A percentile compares a stretch with the other conserved stretches of the same genome.
Conservation (phyloP, 1,139 yeast species). For the Pichia sp. region DNA sequence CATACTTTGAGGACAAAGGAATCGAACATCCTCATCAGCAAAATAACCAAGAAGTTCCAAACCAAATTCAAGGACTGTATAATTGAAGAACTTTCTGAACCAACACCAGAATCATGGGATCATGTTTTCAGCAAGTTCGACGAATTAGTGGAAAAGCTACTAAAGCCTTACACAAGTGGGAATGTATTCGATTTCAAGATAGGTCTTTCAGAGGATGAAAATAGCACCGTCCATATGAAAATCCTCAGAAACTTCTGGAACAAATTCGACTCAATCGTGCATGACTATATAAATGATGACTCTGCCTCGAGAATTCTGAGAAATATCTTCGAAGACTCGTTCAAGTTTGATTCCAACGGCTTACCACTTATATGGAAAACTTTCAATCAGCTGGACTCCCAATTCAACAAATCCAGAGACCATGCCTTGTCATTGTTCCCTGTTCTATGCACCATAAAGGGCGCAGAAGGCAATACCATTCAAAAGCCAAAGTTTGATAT, state of each 20-base stretch:
- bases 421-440: slow-evolving; percentile 57
- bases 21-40: slow-evolving; percentile 37
- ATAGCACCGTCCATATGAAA: slow-evolving; percentile 38
- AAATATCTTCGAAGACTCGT: slow-evolving; percentile 73
- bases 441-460: slow-evolving; percentile 43
- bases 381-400: slow-evolving; percentile 64
- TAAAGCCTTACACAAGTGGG: slow-evolving; percentile 20
- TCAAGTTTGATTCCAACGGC: slow-evolving; percentile 74
- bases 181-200: slow-evolving; percentile 53
- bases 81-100: slow-evolving; percentile 39
- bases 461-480: slow-evolving; percentile 46
- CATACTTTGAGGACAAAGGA: slow-evolving; percentile 42
- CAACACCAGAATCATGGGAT: slow-evolving; percentile 60
- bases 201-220: slow-evolving; percentile 48
- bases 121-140: slow-evolving; percentile 47
- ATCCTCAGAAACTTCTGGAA: slow-evolving; percentile 63
- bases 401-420: slow-evolving; percentile 56
- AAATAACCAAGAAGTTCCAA: slow-evolving; percentile 40
- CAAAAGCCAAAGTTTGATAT: slow-evolving; percentile 55
- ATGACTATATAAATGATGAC: slow-evolving; percentile 57
- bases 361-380: slow-evolving; percentile 80
- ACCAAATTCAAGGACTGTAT: slow-evolving; percentile 40
- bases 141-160: slow-evolving; percentile 30
- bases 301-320: slow-evolving; percentile 53
- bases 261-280: slow-evolving; percentile 52